A percentile compares a stretch with the other conserved stretches of the same genome.
phyloP scores from a whole-genome alignment of 371 early-diverging fungal genomes.

The Lichtheimia corymbifera region DNA sequence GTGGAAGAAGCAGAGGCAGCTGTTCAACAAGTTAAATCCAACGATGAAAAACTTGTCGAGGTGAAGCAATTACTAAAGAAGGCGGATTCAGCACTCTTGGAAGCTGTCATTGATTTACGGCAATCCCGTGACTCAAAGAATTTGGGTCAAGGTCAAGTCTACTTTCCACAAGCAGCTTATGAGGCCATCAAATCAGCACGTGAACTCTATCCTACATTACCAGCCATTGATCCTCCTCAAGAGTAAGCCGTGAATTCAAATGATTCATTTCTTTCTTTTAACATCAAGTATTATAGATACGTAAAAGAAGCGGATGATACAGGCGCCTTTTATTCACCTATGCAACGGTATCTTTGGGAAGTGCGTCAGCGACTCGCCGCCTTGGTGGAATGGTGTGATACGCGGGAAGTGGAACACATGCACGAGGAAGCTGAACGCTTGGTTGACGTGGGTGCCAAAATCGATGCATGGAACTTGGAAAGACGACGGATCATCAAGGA shows the following conservation, averaged over 20 bases:
- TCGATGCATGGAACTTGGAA: constrained; percentile 10
- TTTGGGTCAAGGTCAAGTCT: constrained; percentile 36
- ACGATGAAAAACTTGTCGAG: constrained; percentile 20
- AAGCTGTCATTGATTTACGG: constrained; percentile 48
- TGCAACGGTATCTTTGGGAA: constrained; percentile 53
- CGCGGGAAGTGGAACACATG: constrained; percentile 12
- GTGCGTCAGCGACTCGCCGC: constrained; percentile 24
- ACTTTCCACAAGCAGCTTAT: constrained; percentile 46
- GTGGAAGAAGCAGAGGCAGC: constrained; percentile 2
- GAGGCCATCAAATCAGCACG: constrained; percentile 39
- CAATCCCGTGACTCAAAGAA: constrained; percentile 22
- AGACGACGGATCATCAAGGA: not conserved
- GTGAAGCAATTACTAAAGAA: constrained; percentile 33
- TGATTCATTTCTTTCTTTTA: not conserved
- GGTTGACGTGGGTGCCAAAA: constrained; percentile 18
- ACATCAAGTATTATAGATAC: constrained; percentile 13
- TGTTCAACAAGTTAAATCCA: constrained; percentile 11
- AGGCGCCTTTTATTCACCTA: constrained; percentile 48
- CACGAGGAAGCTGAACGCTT: constrained; percentile 5
- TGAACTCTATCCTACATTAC: constrained; percentile 36
- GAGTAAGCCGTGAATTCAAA: constrained; percentile 19
- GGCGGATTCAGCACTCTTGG: constrained; percentile 36
- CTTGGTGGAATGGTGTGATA: constrained; percentile 25
- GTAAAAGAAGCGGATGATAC: constrained; percentile 34
- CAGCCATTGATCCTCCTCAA: constrained; percentile 36